Conservation (phyloP, 805 yeast species). For the Saccharomycopsis malanga region DNA sequence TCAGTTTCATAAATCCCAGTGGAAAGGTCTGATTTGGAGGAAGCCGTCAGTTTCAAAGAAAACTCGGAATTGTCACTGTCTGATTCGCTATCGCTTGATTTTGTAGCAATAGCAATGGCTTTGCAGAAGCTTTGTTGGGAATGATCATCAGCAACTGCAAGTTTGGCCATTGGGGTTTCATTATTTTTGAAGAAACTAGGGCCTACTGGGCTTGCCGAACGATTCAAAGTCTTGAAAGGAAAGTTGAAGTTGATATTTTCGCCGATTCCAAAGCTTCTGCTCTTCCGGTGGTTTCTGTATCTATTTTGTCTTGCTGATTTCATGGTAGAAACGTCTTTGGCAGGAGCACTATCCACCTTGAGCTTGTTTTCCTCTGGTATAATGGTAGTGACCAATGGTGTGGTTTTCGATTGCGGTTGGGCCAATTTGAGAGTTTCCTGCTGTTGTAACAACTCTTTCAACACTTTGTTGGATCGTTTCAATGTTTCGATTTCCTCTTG, state of each 20-base stretch:
- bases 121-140: background rate
- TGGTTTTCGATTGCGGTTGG: background rate
- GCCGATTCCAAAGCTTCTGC: constrained; percentile 19
- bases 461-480: constrained; percentile 15
- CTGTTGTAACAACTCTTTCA: constrained; percentile 13
- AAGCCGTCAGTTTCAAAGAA: constrained; percentile 1
- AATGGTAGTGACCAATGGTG: too few relatives aligned
- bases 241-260: constrained; percentile 10
- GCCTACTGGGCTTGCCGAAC: background rate
- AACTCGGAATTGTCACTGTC: background rate
- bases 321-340: constrained; percentile 3
- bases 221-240: constrained; percentile 8
- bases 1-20: too few relatives aligned
- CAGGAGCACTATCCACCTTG: background rate
- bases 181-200: background rate
- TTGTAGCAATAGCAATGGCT: background rate
- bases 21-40: background rate
- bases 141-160: too few relatives aligned
- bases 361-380: background rate
- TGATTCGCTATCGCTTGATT: background rate
- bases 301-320: constrained; percentile 13
- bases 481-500: constrained; percentile 8
- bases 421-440: background rate
- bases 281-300: constrained; percentile 16
- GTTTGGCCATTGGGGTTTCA: background rate